These are phyloP conservation scores for Telopea speciosissima DNA, from an alignment of 177 flowering plant species.

Conservation along the genomic window DNA sequence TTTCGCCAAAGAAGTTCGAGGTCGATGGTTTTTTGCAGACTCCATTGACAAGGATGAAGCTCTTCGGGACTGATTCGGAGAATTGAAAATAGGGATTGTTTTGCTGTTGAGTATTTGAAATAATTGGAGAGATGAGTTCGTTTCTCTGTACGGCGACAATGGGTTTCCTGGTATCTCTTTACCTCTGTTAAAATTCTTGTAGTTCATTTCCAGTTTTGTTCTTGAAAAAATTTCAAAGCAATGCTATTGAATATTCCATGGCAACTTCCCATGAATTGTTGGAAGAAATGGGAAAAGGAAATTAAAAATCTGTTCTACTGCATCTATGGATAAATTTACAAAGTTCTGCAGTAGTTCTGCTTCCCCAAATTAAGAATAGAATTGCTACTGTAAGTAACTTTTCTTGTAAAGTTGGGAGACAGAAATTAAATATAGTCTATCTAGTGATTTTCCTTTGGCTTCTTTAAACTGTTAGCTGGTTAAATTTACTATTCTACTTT, in stretches of 20 bases:
- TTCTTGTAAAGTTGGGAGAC: neutral
- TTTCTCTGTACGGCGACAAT: neutral
- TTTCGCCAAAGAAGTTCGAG: conserved; percentile 62
- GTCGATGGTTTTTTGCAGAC: conserved; percentile 72
- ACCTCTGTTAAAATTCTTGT: conserved; percentile 7
- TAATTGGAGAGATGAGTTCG: conserved; percentile 16
- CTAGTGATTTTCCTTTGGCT: neutral
- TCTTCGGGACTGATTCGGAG: conserved; percentile 40
- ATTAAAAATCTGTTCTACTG: neutral
- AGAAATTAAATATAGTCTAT: neutral
- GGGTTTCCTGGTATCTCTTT: conserved; percentile 2
- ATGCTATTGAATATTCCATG: conserved; percentile 7
- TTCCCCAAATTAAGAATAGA: neutral
- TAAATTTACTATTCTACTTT: too few species aligned
- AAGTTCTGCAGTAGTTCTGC: neutral
- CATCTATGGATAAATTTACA: neutral
- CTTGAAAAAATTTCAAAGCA: neutral
- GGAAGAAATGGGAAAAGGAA: neutral
- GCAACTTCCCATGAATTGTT: conserved; percentile 2
- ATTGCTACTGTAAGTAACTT: neutral
- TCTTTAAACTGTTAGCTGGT: neutral
- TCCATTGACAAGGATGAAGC: conserved; percentile 61
- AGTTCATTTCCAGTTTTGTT: neutral
- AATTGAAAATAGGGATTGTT: conserved; percentile 5
- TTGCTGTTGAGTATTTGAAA: neutral